Evolutionary conservation across 352 stramenopile species (phyloP).

Genomic region (Plasmopara muralis): DNA sequence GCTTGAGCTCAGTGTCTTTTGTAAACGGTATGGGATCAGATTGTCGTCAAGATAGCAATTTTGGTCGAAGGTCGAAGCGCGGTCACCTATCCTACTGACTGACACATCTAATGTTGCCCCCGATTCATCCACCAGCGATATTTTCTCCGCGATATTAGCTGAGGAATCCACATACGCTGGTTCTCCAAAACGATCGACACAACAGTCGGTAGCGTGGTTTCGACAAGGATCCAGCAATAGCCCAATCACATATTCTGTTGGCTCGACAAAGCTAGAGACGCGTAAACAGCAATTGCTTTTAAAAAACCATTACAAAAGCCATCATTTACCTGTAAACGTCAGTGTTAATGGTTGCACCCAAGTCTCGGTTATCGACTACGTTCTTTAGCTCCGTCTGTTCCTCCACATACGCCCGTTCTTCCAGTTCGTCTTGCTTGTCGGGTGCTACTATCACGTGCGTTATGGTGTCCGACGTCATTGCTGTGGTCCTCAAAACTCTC

Average conservation of each 20-base stretch:
- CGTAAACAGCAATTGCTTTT: not conserved
- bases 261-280: slow-evolving; percentile 31
- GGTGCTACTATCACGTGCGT: slow-evolving; percentile 55
- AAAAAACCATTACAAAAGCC: not conserved
- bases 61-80: slow-evolving; percentile 56
- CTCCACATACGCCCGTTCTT: slow-evolving; percentile 41
- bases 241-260: slow-evolving; percentile 68
- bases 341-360: slow-evolving; percentile 44
- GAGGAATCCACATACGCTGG: slow-evolving; percentile 35
- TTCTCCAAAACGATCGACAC: slow-evolving; percentile 72
- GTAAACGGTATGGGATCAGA: slow-evolving; percentile 45
- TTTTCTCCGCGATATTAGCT: slow-evolving; percentile 35
- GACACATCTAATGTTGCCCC: slow-evolving; percentile 44
- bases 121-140: slow-evolving; percentile 65
- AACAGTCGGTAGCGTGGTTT: slow-evolving; percentile 51
- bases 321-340: slow-evolving; percentile 53
- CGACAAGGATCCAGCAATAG: slow-evolving; percentile 80
- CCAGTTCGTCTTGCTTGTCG: slow-evolving; percentile 64
- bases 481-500: not conserved
- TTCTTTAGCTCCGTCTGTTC: slow-evolving; percentile 36
- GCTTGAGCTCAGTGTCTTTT: slow-evolving; percentile 39
- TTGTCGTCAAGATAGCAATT: slow-evolving; percentile 64
- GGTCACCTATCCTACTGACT: slow-evolving; percentile 63
- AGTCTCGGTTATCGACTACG: slow-evolving; percentile 34
- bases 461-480: slow-evolving; percentile 10